Base-by-base conservation (phyloP, 306 rosid species). In the Rubus parviflorus region DNA sequence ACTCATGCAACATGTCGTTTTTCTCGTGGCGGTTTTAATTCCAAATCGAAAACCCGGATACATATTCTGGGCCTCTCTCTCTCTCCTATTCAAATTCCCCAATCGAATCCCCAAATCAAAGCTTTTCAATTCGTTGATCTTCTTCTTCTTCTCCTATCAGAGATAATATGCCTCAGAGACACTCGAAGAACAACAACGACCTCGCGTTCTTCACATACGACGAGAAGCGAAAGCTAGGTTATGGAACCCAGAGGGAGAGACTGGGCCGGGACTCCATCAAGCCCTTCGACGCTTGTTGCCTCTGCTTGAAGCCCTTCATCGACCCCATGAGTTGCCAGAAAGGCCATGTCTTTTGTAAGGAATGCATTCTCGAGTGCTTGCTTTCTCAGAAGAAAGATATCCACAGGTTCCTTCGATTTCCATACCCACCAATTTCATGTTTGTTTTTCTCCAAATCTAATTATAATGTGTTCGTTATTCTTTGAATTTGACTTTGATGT, bases 181-280 rank as follows among this genome's bases (percentile, higher is more conserved):
- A 95, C 85, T 95, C 99, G 63, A 95, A 95, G 88, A 95, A 95
- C 87, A 95, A 95, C 91, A 92, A 95, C 78, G 99, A 96, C 69
- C 97, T 96, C 23, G 98, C 99, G 37, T 96, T 89, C 94, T 96
- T 96, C 96, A 96, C 99, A 43, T 96, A 96, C 65, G 99, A 95
- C 43, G 99, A 95, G 94, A 95, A 95, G 83, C 87, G 89, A 4
- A 89, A 90, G 82, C 94, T 95, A 1, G 97, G 99, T 0, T 96
- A 91, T 77, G 99, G 99, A 2, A 96, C 99, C 19, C 99, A 96
- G 88, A 89, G 81, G 86, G 99, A 96, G 93, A 83, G 99, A 70
- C 82, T 96, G 0, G 99, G 99, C 2, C 87, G 72, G 80, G 99
- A 92, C 75, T 96, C 99, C 14, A 92, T 96, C 67, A 96, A 96